Evolutionary conservation across 108 stramenopile genomes (phyloP).

Genomic region (Cyclotella atomus): DNA sequence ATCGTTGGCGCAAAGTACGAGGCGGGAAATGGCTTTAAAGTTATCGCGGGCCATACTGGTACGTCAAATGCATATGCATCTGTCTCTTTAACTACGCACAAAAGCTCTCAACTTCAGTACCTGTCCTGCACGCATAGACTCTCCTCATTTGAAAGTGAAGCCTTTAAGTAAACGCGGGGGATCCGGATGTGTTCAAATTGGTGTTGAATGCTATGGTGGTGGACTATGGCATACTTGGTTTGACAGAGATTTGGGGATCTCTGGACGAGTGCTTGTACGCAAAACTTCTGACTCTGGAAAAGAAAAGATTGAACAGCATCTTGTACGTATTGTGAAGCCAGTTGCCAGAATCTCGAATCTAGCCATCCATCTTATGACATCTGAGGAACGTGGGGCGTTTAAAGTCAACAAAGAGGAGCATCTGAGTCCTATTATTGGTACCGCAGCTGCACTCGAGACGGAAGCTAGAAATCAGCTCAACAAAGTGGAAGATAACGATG

Average conservation of each 20-base stretch:
- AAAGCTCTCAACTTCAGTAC: too few relatives aligned
- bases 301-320: constrained; percentile 51
- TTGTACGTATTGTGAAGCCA: constrained; percentile 77
- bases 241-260: constrained; percentile 68
- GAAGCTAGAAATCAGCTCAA: constrained; percentile 64
- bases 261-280: constrained; percentile 72
- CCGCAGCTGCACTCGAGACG: constrained; percentile 57
- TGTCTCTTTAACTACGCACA: too few relatives aligned
- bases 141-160: constrained; percentile 91
- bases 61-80: background rate
- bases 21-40: constrained; percentile 78
- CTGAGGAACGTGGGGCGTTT: constrained; percentile 78
- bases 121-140: constrained; percentile 57
- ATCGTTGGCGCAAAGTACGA: constrained; percentile 78
- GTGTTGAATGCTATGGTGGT: constrained; percentile 86
- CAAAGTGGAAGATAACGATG: constrained; percentile 25
- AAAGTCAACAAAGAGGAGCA: constrained; percentile 92
- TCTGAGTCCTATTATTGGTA: constrained; percentile 86
- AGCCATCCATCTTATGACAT: constrained; percentile 92
- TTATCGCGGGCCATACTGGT: constrained; percentile 83
- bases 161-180: constrained; percentile 64
- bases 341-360: constrained; percentile 90
- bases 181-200: constrained; percentile 67
- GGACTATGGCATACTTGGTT: constrained; percentile 90
- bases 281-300: constrained; percentile 33